Percentiles rank a stretch among this genome's conserved stretches.
Conservation (phyloP, 2,329 filamentous ascomycete genomes). For the Phialophora expanda region DNA sequence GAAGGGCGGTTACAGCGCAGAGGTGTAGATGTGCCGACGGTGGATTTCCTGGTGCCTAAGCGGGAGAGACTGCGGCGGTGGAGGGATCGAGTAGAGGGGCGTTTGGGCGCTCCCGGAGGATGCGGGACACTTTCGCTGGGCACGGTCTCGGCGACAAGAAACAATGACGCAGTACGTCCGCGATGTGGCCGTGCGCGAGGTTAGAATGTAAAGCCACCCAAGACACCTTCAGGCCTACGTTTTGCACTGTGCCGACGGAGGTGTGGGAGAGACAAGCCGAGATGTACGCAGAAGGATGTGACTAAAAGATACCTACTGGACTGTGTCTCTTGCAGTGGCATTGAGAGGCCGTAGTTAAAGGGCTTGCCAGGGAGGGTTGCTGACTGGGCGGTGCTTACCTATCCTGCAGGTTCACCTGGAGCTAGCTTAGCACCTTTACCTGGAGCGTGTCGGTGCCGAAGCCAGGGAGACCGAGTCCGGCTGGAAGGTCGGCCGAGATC, state of each 20-base stretch:
- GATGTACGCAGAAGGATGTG: neutral
- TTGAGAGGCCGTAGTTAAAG: slow-evolving; percentile 15
- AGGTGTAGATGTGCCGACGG: neutral
- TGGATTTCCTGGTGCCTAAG: slow-evolving; percentile 15
- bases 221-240: neutral
- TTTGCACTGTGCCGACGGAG: neutral
- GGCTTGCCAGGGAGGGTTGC: slow-evolving; percentile 4
- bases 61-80: slow-evolving; percentile 2
- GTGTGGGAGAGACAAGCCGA: neutral
- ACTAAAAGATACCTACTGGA: neutral
- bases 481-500: slow-evolving; percentile 15
- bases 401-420: neutral
- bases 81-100: slow-evolving; percentile 11
- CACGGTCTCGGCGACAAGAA: slow-evolving; percentile 12
- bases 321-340: slow-evolving; percentile 1
- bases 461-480: neutral
- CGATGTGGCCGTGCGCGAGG: slow-evolving; percentile 7
- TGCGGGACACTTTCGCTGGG: slow-evolving; percentile 15
- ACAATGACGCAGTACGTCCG: slow-evolving; percentile 20
- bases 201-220: neutral
- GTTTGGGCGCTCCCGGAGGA: slow-evolving; percentile 2
- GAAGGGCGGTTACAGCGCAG: neutral
- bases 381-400: slow-evolving; percentile 22
- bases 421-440: neutral
- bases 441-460: neutral